Evolutionary conservation across 1,284 basidiomycete species (phyloP).

Genomic region (Boletus mariae): DNA sequence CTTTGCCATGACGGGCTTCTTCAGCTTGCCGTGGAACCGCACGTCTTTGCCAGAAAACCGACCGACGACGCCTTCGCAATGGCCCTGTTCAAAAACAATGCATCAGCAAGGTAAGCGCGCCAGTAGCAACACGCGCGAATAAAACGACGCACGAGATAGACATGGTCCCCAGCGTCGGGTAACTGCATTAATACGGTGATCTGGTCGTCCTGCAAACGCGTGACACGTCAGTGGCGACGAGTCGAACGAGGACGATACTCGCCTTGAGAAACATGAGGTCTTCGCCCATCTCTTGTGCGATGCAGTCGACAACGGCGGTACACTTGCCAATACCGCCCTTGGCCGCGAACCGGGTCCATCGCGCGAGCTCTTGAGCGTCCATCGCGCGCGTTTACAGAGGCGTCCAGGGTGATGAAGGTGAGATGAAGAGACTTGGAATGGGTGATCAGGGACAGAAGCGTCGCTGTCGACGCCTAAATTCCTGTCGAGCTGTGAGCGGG

Average conservation of each 20-base stretch:
- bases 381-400: constrained; percentile 33
- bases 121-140: not conserved
- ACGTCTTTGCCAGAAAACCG: constrained; percentile 71
- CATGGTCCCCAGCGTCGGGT: constrained; percentile 41
- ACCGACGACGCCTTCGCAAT: constrained; percentile 90
- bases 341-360: constrained; percentile 77
- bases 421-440: too few species aligned
- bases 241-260: constrained; percentile 11
- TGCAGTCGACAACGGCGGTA: constrained; percentile 69
- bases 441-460: too few species aligned
- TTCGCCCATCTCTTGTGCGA: constrained; percentile 65
- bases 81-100: constrained; percentile 45
- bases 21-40: constrained; percentile 71
- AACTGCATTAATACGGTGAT: constrained; percentile 80
- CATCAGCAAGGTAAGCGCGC: not conserved
- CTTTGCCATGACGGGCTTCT: constrained; percentile 76
- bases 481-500: too few species aligned
- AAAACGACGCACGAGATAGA: constrained; percentile 54
- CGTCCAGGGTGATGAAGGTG: too few species aligned
- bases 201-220: constrained; percentile 62
- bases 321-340: constrained; percentile 81
- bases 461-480: too few species aligned
- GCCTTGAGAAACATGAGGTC: constrained; percentile 89
- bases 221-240: not conserved
- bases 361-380: constrained; percentile 67